These are phyloP conservation scores for Neurospora hispaniola DNA, from an alignment of 495 filamentous ascomycete genomes.

Conservation along the genomic window DNA sequence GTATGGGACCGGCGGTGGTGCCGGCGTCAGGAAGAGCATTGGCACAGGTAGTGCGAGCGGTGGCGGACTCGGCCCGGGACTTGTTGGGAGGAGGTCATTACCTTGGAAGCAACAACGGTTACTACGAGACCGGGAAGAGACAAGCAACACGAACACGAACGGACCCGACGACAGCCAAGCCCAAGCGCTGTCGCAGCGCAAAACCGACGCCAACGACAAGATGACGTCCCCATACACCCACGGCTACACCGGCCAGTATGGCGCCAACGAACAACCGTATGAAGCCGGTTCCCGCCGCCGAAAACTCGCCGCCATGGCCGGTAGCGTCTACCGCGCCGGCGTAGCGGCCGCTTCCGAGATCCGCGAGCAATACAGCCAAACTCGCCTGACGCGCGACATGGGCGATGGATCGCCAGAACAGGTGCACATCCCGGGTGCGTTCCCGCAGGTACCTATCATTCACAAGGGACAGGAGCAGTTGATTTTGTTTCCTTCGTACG, in stretches of 20 bases:
- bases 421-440: conserved; percentile 58
- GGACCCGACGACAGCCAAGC: background rate
- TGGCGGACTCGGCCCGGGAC: background rate
- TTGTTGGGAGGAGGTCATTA: background rate
- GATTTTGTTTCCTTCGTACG: conserved; percentile 88
- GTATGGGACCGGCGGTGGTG: conserved; percentile 3
- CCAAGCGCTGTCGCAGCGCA: background rate
- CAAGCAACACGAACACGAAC: background rate
- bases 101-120: background rate
- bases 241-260: conserved; percentile 15
- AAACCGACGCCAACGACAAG: conserved; percentile 2
- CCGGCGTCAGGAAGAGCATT: background rate
- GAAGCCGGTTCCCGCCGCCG: conserved; percentile 62
- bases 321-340: conserved; percentile 50
- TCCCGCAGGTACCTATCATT: conserved; percentile 71
- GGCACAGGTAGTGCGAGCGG: background rate
- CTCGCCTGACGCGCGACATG: conserved; percentile 36
- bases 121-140: background rate
- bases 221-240: conserved; percentile 22
- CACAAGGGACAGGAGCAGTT: conserved; percentile 80
- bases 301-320: conserved; percentile 55
- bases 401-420: conserved; percentile 29
- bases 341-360: conserved; percentile 84
- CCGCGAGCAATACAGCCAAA: conserved; percentile 80
- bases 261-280: conserved; percentile 16